phyloP scores from a whole-genome alignment of 176 grass and related monocot genomes.

The Calamus simplicifolius region DNA sequence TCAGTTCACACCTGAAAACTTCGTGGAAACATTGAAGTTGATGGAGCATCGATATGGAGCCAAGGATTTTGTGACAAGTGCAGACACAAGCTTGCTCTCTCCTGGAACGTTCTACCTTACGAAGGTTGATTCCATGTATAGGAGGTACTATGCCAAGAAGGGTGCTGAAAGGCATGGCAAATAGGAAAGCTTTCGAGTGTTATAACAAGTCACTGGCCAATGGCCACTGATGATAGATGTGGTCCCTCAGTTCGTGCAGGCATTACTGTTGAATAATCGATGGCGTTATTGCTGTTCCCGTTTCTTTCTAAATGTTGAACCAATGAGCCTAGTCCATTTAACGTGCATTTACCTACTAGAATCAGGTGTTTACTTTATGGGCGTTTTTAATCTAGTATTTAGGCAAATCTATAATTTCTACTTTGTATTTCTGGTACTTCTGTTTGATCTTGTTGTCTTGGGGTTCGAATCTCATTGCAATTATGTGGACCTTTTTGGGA shows the following conservation, averaged over 20 bases:
- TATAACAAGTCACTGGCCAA: slow-evolving; percentile 12
- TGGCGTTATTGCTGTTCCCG: too few species aligned
- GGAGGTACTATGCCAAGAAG: slow-evolving; percentile 63
- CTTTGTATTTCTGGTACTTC: too few species aligned
- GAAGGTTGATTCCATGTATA: slow-evolving; percentile 78
- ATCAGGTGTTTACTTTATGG: too few species aligned
- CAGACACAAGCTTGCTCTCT: slow-evolving; percentile 50
- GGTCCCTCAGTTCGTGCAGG: background rate
- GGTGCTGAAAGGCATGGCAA: background rate
- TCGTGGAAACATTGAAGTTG: slow-evolving; percentile 63
- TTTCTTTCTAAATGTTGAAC: too few species aligned
- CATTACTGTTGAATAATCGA: too few species aligned
- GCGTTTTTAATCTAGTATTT: too few species aligned
- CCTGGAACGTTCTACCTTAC: slow-evolving; percentile 70
- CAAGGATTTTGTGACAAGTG: slow-evolving; percentile 68
- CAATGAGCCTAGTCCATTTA: too few species aligned
- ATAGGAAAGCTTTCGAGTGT: background rate
- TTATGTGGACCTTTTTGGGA: too few species aligned
- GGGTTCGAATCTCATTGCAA: too few species aligned
- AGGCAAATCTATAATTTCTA: too few species aligned
- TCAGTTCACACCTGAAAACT: slow-evolving; percentile 56
- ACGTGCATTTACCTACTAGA: too few species aligned
- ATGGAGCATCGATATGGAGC: slow-evolving; percentile 72
- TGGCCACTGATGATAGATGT: slow-evolving; percentile 14
- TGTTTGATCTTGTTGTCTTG: too few species aligned